Evolutionary conservation across 73 alveolate species (phyloP).

Genomic region (Paramecium biaurelia): DNA sequence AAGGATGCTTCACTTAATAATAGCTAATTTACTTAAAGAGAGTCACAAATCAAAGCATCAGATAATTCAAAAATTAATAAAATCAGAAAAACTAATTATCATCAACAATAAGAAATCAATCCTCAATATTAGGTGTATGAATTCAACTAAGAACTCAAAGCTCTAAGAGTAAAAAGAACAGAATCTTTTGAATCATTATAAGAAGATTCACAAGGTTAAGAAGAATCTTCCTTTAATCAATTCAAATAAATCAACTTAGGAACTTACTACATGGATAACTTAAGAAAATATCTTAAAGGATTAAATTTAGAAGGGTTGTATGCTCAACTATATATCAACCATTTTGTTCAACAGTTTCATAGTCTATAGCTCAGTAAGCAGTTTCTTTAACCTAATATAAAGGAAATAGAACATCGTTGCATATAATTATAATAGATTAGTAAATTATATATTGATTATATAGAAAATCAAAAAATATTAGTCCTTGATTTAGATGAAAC

Average conservation of each 20-base stretch:
- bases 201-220: not conserved
- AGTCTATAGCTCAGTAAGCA: not conserved
- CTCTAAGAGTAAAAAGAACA: not conserved
- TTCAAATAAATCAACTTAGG: not conserved
- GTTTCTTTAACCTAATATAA: not conserved
- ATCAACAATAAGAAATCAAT: not conserved
- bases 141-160: not conserved
- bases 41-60: not conserved
- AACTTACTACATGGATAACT: not conserved
- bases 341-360: not conserved
- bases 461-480: not conserved
- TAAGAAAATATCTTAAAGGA: not conserved
- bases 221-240: not conserved
- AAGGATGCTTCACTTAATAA: not conserved
- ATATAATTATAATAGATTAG: not conserved
- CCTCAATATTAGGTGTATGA: not conserved
- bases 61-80: not conserved
- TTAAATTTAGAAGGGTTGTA: not conserved
- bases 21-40: not conserved
- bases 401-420: not conserved
- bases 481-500: slow-evolving; percentile 57
- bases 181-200: not conserved
- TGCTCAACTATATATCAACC: not conserved
- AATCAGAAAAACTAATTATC: not conserved
- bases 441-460: not conserved